Evolutionary conservation across 257 asterid species (phyloP).

Genomic region (Rubia yunnanensis): DNA sequence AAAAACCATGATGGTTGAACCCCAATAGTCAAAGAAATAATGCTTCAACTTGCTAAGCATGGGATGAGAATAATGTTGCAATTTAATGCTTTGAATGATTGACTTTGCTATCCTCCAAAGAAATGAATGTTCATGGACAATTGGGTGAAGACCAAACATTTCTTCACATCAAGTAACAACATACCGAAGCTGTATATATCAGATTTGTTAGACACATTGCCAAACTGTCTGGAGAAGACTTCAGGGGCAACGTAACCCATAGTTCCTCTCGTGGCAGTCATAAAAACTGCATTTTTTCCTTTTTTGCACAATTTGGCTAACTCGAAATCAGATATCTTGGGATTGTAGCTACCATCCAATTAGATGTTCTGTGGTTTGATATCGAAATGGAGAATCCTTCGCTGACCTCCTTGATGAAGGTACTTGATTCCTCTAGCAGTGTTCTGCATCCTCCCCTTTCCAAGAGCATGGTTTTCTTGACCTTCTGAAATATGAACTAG

Average conservation of each 20-base stretch:
- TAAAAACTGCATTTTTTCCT: background rate
- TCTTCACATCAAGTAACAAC: background rate
- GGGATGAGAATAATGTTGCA: no score
- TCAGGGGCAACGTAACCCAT: conserved; percentile 1
- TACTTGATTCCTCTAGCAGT: background rate
- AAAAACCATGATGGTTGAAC: no score
- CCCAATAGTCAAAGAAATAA: no score
- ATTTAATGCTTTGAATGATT: no score
- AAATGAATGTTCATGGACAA: no score
- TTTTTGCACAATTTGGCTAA: background rate
- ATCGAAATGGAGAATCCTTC: background rate
- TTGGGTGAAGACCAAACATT: no score
- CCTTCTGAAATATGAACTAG: background rate
- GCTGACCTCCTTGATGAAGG: background rate
- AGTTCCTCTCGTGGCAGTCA: background rate
- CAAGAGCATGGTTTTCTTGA: background rate
- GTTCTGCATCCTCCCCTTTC: background rate
- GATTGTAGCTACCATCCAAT: background rate
- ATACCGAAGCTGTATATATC: background rate
- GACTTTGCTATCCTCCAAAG: no score
- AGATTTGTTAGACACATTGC: background rate
- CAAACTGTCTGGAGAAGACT: background rate
- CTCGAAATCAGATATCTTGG: background rate
- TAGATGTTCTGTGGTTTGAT: background rate
- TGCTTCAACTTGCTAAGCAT: no score